Evolutionary conservation across 176 grass and related monocot genomes (phyloP).

Genomic region (Bothriochloa decipiens): DNA sequence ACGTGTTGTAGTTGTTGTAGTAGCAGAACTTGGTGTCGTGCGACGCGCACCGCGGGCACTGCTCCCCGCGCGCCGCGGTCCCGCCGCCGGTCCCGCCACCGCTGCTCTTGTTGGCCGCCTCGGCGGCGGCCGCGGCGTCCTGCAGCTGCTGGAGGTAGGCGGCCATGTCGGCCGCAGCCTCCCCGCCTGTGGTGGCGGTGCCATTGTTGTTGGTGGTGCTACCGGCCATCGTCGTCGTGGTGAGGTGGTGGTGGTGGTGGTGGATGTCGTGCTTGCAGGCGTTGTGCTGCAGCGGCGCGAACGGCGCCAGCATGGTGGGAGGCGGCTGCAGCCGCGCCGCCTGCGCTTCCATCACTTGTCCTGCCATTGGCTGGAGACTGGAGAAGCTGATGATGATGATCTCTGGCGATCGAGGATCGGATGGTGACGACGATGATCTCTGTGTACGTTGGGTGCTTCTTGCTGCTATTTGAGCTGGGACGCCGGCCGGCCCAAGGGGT

Average conservation of each 20-base stretch:
- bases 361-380: background rate
- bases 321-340: constrained; percentile 15
- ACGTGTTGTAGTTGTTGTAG: constrained; percentile 99
- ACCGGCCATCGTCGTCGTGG: background rate
- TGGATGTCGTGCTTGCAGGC: constrained; percentile 37
- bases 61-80: constrained; percentile 41
- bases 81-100: background rate
- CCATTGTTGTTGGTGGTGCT: background rate
- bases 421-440: background rate
- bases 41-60: constrained; percentile 91
- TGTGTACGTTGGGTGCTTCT: background rate
- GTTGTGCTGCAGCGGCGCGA: background rate
- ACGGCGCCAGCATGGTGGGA: background rate
- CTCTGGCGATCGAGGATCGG: background rate
- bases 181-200: background rate
- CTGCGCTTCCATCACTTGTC: constrained; percentile 48
- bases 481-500: background rate
- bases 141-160: constrained; percentile 41
- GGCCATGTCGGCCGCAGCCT: constrained; percentile 25
- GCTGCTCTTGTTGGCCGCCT: background rate
- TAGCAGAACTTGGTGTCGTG: constrained; percentile 99
- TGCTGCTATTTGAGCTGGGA: background rate
- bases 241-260: too few species aligned
- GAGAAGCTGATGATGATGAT: background rate
- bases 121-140: background rate